Base-by-base conservation (phyloP, 1,284 basidiomycete species). In the Acaromyces ingoldii region DNA sequence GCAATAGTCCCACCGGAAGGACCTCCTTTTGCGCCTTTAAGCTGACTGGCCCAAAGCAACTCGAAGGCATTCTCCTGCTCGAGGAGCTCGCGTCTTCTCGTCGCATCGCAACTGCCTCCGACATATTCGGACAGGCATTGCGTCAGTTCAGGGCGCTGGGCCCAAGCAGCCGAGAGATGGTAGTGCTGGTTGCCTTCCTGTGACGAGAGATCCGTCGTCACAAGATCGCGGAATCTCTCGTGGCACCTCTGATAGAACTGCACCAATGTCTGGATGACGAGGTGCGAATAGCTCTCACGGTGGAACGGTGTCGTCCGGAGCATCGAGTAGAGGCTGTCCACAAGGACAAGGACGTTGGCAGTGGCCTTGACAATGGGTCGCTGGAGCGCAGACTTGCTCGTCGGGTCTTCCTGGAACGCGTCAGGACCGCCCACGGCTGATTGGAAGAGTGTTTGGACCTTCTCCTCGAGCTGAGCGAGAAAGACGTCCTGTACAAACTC, bases 201-300 rank as follows among this genome's bases (percentile, higher is more conserved):
- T 28, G 24, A 4, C 13, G 24, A 5, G 19, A 19, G 17, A 44
- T 29, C 42, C 11, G 17, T 19, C 13, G 25, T 17, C 10, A 49
- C 25, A 11, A 49, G 44, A 24, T 82, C 83, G 63, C 89, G 85
- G 77, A 90, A 97, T 26, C 86, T 81, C 66, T 91, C 86, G 62
- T 87, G 90, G 69, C 91, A 95, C 34, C 87, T 84, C 72, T 95
- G 90, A 71, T 97, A 97, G 75, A 92, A 97, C 74, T 96, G 91
- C 31, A 95, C 89, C 45, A 97, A 87, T 37, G 96, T 87, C n/a
- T 88, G 86, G 22, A 98, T 82, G 57, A 98, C 91, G 33, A 98
- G 80, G n/a, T 90, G 83, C 26, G 89, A 86, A 76, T 96, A 74
- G 73, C 85, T 91, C 74, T 97, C 93, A 54, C 86, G 83, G 68